These are phyloP conservation scores for Penicillium argentinense DNA, from an alignment of 495 filamentous ascomycete genomes.

Conservation along the genomic window DNA sequence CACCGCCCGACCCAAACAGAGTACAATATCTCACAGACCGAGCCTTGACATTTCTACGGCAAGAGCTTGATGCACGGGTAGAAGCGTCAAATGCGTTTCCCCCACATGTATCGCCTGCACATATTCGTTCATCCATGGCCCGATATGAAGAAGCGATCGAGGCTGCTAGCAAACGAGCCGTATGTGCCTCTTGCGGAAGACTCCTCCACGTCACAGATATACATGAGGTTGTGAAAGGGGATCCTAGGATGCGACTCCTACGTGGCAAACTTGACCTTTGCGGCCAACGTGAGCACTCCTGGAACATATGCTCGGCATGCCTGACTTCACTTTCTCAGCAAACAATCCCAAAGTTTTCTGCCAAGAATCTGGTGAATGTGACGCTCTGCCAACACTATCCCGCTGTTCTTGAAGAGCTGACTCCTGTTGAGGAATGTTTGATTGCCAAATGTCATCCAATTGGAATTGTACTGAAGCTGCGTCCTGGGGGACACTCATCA, in stretches of 20 bases:
- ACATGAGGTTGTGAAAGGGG: background rate
- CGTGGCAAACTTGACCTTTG: background rate
- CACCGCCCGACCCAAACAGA: too few species aligned
- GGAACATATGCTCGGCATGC: background rate
- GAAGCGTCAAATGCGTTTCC: too few species aligned
- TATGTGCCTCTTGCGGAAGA: background rate
- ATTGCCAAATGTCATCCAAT: background rate
- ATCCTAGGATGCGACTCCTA: background rate
- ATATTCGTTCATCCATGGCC: background rate
- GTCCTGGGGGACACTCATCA: background rate
- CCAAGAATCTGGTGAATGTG: conserved; percentile 6
- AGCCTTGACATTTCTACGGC: too few species aligned
- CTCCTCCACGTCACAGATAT: background rate
- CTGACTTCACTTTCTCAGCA: background rate
- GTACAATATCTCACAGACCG: too few species aligned
- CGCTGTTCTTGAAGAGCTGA: background rate
- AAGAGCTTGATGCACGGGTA: too few species aligned
- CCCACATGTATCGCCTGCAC: too few species aligned
- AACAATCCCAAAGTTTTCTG: conserved; percentile 3
- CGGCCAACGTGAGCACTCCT: background rate
- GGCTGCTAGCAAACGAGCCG: background rate
- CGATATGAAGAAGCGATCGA: background rate
- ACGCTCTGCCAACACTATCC: conserved; percentile 13
- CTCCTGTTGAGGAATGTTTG: background rate
- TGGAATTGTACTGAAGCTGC: background rate